Base-by-base conservation (phyloP, 352 stramenopile genomes). In the Globisporangium iwayamae region DNA sequence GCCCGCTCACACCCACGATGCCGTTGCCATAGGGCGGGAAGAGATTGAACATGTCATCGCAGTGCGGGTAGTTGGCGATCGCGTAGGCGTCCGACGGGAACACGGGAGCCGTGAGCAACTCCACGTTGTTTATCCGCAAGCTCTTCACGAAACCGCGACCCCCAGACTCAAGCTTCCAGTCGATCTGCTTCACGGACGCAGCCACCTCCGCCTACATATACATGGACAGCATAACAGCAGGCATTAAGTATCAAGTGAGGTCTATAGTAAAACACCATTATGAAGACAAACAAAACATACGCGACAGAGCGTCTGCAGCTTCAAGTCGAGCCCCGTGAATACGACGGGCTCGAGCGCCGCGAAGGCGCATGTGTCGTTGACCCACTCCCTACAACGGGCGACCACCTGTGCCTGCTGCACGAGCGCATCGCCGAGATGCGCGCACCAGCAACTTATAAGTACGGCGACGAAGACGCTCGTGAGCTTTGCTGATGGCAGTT, bases 11-110 rank as follows among this genome's bases (percentile, higher is more conserved):
- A 18, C 81, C 80, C 63, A 92, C 78, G 39, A 91, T 79, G 14
- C 81, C 83, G 68, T 94, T 94, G 16, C 79, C 81, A 58, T 76
- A 90, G 2, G 86, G 86, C 36, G 86, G 81, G 20, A 94, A 88
- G 48, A 94, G 72, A 54, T 89, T 91, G 63, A 83, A 94, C 79
- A 93, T 89, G 61, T 94, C 86, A 62, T 90, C 83, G 65, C 86
- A 94, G 56, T 94, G 84, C 38, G 86, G 86, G 57, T 94, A 94
- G 63, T 94, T 89, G 50, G 71, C 59, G 16, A 78, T 52, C 16
- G 80, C 38, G 63, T 94, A 94, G 3, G 84, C 74, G 46, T 85
- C 72, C 0, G 76, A 89, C 45, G 86, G 86, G 50, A 76, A 74
- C 47, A 92, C 78, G 1, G 75, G 78, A 3, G 69, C 69, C 13